Base-by-base conservation (phyloP, 345 rosid species). In the Lagerstroemia speciosa region DNA sequence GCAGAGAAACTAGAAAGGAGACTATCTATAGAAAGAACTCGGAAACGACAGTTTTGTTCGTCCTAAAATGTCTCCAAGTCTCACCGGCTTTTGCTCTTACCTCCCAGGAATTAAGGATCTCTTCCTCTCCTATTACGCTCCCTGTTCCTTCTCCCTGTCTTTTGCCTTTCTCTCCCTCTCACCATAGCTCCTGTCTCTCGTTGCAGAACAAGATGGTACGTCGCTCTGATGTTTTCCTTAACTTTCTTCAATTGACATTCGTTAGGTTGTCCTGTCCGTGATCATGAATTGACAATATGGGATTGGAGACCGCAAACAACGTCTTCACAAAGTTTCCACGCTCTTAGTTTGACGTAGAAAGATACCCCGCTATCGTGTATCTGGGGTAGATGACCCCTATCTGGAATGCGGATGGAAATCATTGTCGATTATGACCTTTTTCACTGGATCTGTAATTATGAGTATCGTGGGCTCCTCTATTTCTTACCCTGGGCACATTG, bases 31-130 rank as follows among this genome's bases (percentile, higher is more conserved):
- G 33, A 10, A 27, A 30, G 12, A 27, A 30, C 3, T 26, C 32
- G 15, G 61, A 55, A 55, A 8, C n/a, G 31, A 27, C 63, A 58
- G 63, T 58, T 58, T 9, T 9, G 29, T 74, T 31, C 73, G 68
- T 72, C 88, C 87, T 69, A 12, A 68, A 81, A 67, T 46, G 62
- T 77, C 88, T 83, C 78, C 46, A 41, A 27, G 34, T 27, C 66
- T 77, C 79, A 62, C 71, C 77, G 79, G 65, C 68, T 72, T 72
- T 22, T 65, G 60, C 63, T 58, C 63, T 71, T 19, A 48, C 8
- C 74, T 69, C 72, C 80, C 90, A 74, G 69, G 65, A 72, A 81
- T 76, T 72, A 68, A 84, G 85, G 92, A 87, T 85, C 88, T 81
- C 73, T 62, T 58, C 66, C 43, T 69, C 64, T 26, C 69, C 58